Conservation (phyloP, 202 grass and related monocot genomes). For the Schoenoplectus tabernaemontani region DNA sequence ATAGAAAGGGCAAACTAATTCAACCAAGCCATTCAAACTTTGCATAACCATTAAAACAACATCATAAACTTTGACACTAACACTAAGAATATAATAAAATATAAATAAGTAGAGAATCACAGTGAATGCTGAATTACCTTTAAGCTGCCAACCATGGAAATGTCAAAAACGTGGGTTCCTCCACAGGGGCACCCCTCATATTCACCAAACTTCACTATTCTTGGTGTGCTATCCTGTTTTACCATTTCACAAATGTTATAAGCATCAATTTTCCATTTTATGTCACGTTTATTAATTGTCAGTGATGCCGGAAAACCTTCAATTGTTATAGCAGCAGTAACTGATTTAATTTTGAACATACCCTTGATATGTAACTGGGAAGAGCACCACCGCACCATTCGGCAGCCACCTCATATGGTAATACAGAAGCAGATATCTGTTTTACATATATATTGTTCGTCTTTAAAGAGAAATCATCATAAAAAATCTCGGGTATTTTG, state of each 20-base stretch:
- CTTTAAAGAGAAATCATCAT: neutral
- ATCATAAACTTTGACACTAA: neutral
- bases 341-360: constrained; percentile 21
- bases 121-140: constrained; percentile 38
- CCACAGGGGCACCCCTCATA: constrained; percentile 67
- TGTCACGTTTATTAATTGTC: neutral
- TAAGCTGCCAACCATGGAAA: constrained; percentile 42
- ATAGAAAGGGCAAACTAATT: neutral
- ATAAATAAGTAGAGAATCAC: neutral
- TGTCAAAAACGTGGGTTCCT: constrained; percentile 73
- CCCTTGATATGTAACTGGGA: constrained; percentile 78
- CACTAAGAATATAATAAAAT: neutral
- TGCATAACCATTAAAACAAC: neutral
- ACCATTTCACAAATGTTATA: neutral
- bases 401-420: constrained; percentile 65
- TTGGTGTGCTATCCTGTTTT: constrained; percentile 61
- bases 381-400: constrained; percentile 65
- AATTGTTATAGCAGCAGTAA: neutral
- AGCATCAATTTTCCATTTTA: constrained; percentile 14
- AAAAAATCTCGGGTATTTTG: neutral
- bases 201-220: constrained; percentile 66
- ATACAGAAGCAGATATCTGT: constrained; percentile 57
- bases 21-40: neutral
- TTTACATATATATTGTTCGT: neutral
- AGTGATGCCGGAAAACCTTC: neutral